phyloP scores from a whole-genome alignment of 2,329 filamentous ascomycete species.

The Trichophaea hybrida region DNA sequence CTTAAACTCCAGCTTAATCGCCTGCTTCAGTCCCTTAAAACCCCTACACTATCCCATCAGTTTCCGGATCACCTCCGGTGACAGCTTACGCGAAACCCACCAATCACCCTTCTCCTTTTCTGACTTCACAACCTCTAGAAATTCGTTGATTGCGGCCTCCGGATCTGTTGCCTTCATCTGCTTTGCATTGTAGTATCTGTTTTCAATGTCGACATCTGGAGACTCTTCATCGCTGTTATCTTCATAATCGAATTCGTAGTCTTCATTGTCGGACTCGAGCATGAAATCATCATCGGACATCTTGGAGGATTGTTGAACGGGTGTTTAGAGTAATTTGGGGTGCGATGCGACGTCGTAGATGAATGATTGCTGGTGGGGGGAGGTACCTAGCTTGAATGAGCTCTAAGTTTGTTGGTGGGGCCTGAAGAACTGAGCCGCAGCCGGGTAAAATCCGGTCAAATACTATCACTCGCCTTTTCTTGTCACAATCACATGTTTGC shows the following conservation, averaged over 20 bases:
- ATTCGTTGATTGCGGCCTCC: conserved; percentile 79
- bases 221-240: conserved; percentile 79
- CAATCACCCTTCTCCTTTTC: conserved; percentile 92
- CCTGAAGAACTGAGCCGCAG: too few species aligned
- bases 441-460: too few species aligned
- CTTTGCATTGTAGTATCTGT: conserved; percentile 99
- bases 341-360: too few species aligned
- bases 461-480: too few species aligned
- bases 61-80: background rate
- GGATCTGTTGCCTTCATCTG: conserved; percentile 81
- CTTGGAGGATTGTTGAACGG: background rate
- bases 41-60: conserved; percentile 35
- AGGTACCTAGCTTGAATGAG: too few species aligned
- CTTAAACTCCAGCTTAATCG: conserved; percentile 92
- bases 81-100: conserved; percentile 34
- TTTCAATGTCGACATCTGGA: conserved; percentile 88
- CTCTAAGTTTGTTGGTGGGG: too few species aligned
- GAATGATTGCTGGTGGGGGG: too few species aligned
- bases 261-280: conserved; percentile 79
- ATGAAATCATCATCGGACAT: conserved; percentile 90
- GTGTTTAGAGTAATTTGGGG: too few species aligned
- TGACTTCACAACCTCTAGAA: conserved; percentile 69
- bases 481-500: too few species aligned
- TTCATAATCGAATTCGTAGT: conserved; percentile 95
- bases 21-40: conserved; percentile 95